Base-by-base conservation (phyloP, 202 grass and related monocot genomes). In the Musa balbisiana region DNA sequence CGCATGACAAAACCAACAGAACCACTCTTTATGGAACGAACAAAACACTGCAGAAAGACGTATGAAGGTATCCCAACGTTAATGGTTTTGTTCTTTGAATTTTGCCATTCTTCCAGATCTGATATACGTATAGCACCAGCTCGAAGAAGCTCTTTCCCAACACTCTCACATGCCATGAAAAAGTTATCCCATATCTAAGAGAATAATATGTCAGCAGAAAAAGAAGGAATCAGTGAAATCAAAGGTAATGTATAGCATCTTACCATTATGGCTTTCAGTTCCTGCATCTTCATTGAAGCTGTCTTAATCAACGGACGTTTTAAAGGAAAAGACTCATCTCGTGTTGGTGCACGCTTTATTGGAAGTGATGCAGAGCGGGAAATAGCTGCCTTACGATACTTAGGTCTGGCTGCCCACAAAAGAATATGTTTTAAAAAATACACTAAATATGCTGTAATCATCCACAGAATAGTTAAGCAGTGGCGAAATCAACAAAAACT, bases 1-100 rank as follows among this genome's bases (percentile, higher is more conserved):
- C 65, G 51, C 65, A 79, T 69, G 1, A 79, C 10, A 70, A 79
- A 70, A n/a, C 76, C 76, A 49, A 17, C 15, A 14, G 76, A 79
- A 55, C 64, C 53, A 1, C 3, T 58, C 9, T 55, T 56, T 54
- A 79, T 79, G 65, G 76, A 79, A 69, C 53, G 76, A 49, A 79
- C 3, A 49, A 67, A 79, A 50, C 76, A 79, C 12, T 59, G 76
- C 51, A 79, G 76, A 69, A 79, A 69, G 55, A 79, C 65, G 21
- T 49, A 79, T 24, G 76, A 69, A 79, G 76, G 76, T 43, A 79
- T 25, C 27, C 76, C 76, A 49, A 79, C 60, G 26, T 79, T 79
- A 16, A 79, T 12, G 69, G 69, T 79, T 49, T 79, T 79, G 65
- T 79, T 79, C 64, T 69, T 79, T 15, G 76, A 79, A 69, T 15